A percentile compares a stretch with the other conserved stretches of the same genome.
phyloP scores from a whole-genome alignment of 805 yeast genomes.

The Priceomyces fermenticarens region DNA sequence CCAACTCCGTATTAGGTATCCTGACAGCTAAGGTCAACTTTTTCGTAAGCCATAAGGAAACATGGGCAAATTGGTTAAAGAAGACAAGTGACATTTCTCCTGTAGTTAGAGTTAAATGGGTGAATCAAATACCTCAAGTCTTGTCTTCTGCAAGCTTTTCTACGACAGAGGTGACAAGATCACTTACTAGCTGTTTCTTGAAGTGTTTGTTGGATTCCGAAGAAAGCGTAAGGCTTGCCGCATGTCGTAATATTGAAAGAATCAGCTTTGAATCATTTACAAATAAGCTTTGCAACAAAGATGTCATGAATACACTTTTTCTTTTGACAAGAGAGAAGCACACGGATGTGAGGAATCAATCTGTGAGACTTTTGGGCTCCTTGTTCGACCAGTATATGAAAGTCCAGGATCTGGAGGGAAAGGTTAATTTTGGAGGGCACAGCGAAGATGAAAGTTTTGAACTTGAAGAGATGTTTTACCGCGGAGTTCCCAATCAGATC shows the following conservation, averaged over 20 bases:
- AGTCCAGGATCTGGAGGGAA: constrained; percentile 9
- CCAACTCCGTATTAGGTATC: constrained; percentile 19
- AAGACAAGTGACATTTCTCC: constrained; percentile 69
- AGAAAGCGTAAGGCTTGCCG: constrained; percentile 63
- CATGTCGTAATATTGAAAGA: constrained; percentile 51
- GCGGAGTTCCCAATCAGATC: constrained; percentile 62
- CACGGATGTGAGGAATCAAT: constrained; percentile 57
- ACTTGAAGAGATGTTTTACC: constrained; percentile 28
- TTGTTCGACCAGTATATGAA: constrained; percentile 49
- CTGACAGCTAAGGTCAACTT: constrained; percentile 54
- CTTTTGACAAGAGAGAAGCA: constrained; percentile 73
- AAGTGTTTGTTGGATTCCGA: constrained; percentile 74
- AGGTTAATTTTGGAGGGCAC: constrained; percentile 29
- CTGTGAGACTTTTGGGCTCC: constrained; percentile 52
- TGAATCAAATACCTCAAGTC: constrained; percentile 50
- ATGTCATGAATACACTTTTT: constrained; percentile 51
- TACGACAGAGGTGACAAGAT: constrained; percentile 43
- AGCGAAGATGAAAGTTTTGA: constrained; percentile 20
- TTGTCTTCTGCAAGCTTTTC: constrained; percentile 44
- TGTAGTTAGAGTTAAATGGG: constrained; percentile 68
- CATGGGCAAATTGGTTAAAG: constrained; percentile 71
- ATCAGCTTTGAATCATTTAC: constrained; percentile 48
- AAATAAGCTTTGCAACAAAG: constrained; percentile 42
- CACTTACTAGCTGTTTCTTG: constrained; percentile 48
- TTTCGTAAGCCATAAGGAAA: constrained; percentile 51